Base-by-base conservation (phyloP, 371 early-diverging fungal species). In the Mucor ambiguus region DNA sequence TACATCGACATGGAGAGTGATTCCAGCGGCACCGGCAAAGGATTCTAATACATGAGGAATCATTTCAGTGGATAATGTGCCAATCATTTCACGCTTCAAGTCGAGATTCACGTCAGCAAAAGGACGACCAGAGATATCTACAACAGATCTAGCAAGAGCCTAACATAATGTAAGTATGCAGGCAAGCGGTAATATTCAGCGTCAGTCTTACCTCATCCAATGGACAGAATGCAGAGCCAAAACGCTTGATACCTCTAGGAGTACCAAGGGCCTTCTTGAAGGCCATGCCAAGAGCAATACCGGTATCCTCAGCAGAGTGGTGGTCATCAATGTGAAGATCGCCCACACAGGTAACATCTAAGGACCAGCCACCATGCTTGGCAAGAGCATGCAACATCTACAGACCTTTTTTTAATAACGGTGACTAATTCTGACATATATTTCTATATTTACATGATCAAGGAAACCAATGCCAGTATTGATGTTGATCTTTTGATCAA, bases 271-370 rank as follows among this genome's bases (percentile, higher is more conserved):
- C 98, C 61, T 93, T 72, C 75, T 94, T 94, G 73, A 97, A 97
- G 1, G 95, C 96, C 82, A 85, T 85, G 26, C 98, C 98, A 18
- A 98, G 87, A 0, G 96, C 94, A 61, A 98, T 92, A 20, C 93
- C 97, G 6, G 92, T 91, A 74, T 98, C 98, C 76, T 98, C 98
- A 29, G 95, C 95, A 18, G 97, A 94, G 82, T 98, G 98, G 71
- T 98, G 98, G 78, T 98, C 98, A 78, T 97, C 96, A 64, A 98
- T 94, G 69, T 97, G 90, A 61, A 97, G 81, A 74, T 97, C 98
- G 43, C 98, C 98, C 49, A 82, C 83, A 83, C 97, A 96, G 29
- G 71, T 73, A 30, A 97, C 67, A 5, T 77, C 76, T 59, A 97
- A 83, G 10, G 94, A 91, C 96, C 95, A 96, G 20, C 91, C 88